A percentile compares a stretch with the other conserved stretches of the same genome.
Evolutionary conservation across 1,139 yeast genomes (phyloP).

Genomic region (Scheffersomyces stambukii): DNA sequence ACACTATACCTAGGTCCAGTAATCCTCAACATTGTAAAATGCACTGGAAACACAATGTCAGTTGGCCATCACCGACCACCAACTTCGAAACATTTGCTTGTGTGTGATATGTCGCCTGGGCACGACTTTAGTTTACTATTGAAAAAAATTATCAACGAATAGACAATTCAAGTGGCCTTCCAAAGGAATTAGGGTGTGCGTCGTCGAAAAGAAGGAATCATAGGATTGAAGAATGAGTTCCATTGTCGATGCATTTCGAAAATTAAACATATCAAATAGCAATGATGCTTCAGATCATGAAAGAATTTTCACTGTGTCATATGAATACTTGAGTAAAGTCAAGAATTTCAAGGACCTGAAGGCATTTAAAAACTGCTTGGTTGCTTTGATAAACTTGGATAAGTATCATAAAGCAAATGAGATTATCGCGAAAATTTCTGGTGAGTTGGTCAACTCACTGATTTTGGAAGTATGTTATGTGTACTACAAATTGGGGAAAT

Average conservation of each 20-base stretch:
- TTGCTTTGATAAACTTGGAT: conserved; percentile 71
- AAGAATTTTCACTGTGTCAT: conserved; percentile 37
- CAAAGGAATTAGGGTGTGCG: too few species aligned
- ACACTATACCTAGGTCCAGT: too few species aligned
- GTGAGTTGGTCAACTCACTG: conserved; percentile 29
- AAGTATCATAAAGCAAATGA: conserved; percentile 55
- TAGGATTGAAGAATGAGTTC: conserved; percentile 14
- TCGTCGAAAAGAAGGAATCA: conserved; percentile 1
- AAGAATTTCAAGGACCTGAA: conserved; percentile 42
- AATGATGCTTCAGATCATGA: conserved; percentile 31
- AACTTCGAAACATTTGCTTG: too few species aligned
- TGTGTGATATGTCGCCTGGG: too few species aligned
- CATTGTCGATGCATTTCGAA: conserved; percentile 41
- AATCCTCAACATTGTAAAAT: conserved; percentile 3
- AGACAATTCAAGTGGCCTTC: too few species aligned
- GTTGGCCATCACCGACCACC: too few species aligned
- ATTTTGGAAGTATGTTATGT: conserved; percentile 64
- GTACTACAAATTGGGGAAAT: conserved; percentile 59
- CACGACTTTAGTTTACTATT: too few species aligned
- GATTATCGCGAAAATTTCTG: conserved; percentile 39
- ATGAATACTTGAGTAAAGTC: conserved; percentile 39
- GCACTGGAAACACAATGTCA: too few species aligned
- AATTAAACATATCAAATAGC: conserved; percentile 29
- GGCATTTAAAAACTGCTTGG: conserved; percentile 59
- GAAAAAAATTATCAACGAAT: too few species aligned